Base-by-base conservation (phyloP, 805 yeast genomes). In the Hanseniaspora meyeri region DNA sequence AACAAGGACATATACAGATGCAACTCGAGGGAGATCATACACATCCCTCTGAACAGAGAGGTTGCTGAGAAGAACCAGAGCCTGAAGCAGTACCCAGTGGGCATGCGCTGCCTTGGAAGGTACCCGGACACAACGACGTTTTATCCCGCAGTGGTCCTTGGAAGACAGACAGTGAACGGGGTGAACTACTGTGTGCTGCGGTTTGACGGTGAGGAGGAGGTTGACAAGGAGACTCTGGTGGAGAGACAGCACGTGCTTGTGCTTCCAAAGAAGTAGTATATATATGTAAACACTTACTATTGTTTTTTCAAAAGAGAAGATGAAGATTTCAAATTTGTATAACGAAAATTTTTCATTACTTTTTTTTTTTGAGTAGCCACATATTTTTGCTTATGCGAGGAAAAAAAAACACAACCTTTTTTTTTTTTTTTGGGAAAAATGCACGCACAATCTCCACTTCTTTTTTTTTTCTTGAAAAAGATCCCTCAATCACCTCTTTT, bases 111-210 rank as follows among this genome's bases (percentile, higher is more conserved):
- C 3, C 73, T 93, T 58, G 98, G 97, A 0, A 77, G 95, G 63
- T 93, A 93, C 64, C 98, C 98, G 1, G 98, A 93, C 62, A 93
- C 98, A 0, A 93, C 98, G 0, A 90, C 97, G 0, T 93, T 93
- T 64, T 93, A 93, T 64, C 87, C 95, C 3, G 99, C 98, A 0
- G 87, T 86, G 51, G 97, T 93, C 2, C 82, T 82, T 27, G 90
- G 95, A 0, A 75, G 79, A 49, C 81, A 80, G 59, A 66, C 86
- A 61, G 90, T 84, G 60, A 37, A 57, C 19, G 48, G 47, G 7
- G 34, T 40, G 17, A 43, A 42, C 27, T 78, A 76, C 12, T 91
- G 95, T 60, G 72, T 88, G 60, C 73, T 93, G 57, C 79, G 80
- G 64, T 93, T 93, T 64, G 97, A 91, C 62, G 98, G 97, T 10